phyloP scores from a whole-genome alignment of 2,329 filamentous ascomycete genomes.

The Incumbomyces lentus region DNA sequence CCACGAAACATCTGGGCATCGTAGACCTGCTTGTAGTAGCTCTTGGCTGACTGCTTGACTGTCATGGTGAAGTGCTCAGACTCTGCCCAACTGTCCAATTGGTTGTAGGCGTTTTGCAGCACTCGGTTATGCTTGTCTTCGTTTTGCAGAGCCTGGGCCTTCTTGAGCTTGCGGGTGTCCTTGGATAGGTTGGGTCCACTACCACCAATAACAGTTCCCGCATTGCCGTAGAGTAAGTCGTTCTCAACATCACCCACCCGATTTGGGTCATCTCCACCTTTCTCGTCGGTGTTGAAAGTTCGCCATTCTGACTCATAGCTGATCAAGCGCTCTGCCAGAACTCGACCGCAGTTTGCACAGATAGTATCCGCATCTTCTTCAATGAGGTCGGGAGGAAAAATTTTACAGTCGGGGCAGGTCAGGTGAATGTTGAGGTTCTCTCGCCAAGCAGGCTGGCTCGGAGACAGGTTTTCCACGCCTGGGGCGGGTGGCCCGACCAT shows the following conservation, averaged over 20 bases:
- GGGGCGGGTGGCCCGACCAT: conserved; percentile 31
- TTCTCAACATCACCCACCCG: conserved; percentile 95
- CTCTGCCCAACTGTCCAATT: conserved; percentile 81
- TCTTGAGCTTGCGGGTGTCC: conserved; percentile 55
- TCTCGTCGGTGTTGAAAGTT: conserved; percentile 96
- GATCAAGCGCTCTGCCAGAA: conserved; percentile 81
- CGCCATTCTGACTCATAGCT: conserved; percentile 97
- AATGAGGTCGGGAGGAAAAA: conserved; percentile 80
- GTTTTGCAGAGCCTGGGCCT: conserved; percentile 71
- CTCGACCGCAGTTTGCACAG: conserved; percentile 81
- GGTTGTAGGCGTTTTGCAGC: conserved; percentile 71
- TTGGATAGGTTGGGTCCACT: conserved; percentile 56
- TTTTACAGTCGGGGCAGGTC: conserved; percentile 82
- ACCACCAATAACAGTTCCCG: conserved; percentile 32
- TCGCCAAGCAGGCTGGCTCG: conserved; percentile 44
- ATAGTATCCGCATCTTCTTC: conserved; percentile 93
- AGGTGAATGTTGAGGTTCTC: conserved; percentile 81
- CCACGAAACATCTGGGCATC: conserved; percentile 91
- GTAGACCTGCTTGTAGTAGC: conserved; percentile 88
- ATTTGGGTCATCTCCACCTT: conserved; percentile 80
- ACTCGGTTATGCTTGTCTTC: conserved; percentile 75
- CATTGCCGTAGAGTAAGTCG: conserved; percentile 60
- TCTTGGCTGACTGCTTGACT: conserved; percentile 81
- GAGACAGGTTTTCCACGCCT: conserved; percentile 32
- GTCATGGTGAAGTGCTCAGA: conserved; percentile 69